A percentile compares a stretch with the other conserved stretches of the same genome.
Conservation (phyloP, 2,329 filamentous ascomycete species). For the Aureobasidium vineae region DNA sequence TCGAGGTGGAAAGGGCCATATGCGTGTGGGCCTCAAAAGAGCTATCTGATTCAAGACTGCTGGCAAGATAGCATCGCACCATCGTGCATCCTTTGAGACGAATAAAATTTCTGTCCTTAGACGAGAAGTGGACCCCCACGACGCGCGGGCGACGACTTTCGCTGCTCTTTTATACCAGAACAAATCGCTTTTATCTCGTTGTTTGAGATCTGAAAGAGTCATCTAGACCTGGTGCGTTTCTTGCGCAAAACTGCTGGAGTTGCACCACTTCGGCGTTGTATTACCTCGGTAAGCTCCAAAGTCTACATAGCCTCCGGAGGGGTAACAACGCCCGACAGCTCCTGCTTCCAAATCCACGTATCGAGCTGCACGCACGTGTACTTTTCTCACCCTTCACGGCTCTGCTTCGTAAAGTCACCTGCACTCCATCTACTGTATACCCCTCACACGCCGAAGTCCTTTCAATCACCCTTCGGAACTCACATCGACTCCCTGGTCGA, state of each 20-base stretch:
- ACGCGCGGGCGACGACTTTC: too few relatives aligned
- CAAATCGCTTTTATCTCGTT: too few relatives aligned
- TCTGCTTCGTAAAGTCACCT: neutral
- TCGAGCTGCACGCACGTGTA: neutral
- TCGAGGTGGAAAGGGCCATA: slow-evolving; percentile 54
- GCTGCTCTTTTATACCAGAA: too few relatives aligned
- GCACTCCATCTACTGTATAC: neutral
- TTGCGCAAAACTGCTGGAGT: too few relatives aligned
- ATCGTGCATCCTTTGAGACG: too few relatives aligned
- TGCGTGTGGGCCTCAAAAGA: slow-evolving; percentile 46
- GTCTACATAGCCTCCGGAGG: neutral
- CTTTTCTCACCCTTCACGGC: neutral
- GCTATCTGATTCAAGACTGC: neutral
- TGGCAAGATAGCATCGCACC: neutral
- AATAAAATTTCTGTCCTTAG: too few relatives aligned
- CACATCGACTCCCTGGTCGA: neutral
- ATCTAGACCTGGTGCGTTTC: too few relatives aligned
- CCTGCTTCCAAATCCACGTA: neutral
- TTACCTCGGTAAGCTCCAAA: neutral
- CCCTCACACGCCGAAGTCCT: neutral
- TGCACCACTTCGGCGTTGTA: neutral
- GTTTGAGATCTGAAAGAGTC: too few relatives aligned
- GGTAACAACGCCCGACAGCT: neutral
- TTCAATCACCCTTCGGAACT: neutral
- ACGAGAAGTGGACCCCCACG: too few relatives aligned